Percentiles rank a stretch among this genome's conserved stretches.
Evolutionary conservation across 305 asterid genomes (phyloP).

Genomic region (Fraxinus baroniana): DNA sequence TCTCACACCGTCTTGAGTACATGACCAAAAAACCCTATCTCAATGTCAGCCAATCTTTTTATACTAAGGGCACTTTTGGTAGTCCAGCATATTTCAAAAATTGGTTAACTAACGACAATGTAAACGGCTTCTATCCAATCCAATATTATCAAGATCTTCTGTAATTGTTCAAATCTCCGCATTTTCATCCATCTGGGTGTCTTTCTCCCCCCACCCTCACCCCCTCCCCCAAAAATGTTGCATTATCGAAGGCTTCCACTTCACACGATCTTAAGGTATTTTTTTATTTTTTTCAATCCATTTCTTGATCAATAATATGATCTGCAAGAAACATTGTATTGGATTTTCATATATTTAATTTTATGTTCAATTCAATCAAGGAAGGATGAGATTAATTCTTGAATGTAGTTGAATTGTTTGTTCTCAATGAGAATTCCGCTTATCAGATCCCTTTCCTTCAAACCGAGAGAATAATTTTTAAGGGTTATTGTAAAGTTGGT

Average conservation of each 20-base stretch:
- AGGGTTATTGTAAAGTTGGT: not conserved
- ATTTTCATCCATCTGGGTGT: constrained; percentile 20
- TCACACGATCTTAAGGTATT: constrained; percentile 38
- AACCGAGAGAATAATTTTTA: not conserved
- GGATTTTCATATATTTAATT: not conserved
- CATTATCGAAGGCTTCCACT: constrained; percentile 22
- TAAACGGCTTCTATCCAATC: not conserved
- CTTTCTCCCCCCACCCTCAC: constrained; percentile 7
- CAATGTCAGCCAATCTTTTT: not conserved
- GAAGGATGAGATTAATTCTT: not conserved
- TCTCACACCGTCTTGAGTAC: not conserved
- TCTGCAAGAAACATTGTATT: not conserved
- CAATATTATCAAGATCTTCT: constrained; percentile 2
- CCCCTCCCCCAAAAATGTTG: constrained; percentile 19
- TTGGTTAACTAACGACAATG: not conserved
- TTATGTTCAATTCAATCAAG: not conserved
- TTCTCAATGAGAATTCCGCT: not conserved
- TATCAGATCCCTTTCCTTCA: not conserved
- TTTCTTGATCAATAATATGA: not conserved
- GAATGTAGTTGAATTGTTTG: not conserved
- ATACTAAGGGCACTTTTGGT: not conserved
- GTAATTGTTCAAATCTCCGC: constrained; percentile 23
- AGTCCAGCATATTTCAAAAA: not conserved
- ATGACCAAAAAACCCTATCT: not conserved
- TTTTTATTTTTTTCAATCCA: not conserved